A percentile compares a stretch with the other conserved stretches of the same genome.
Evolutionary conservation across 2,329 filamentous ascomycete species (phyloP).

Genomic region (Pseudopyricularia javanii): DNA sequence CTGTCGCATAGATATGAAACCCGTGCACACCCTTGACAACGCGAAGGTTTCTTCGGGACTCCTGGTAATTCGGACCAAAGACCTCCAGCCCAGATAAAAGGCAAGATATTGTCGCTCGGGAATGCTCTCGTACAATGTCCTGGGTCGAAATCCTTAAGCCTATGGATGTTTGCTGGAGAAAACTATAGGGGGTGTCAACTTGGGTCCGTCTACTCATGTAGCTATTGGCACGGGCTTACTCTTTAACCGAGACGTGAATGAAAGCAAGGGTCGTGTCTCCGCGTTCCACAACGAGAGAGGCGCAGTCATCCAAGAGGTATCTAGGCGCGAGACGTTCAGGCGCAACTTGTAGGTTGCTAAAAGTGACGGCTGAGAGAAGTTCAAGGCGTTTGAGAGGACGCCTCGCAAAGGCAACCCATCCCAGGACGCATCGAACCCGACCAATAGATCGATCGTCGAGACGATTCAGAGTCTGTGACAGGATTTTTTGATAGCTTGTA

Average conservation of each 20-base stretch:
- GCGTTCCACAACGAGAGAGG: constrained; percentile 11
- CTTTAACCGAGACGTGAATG: constrained; percentile 15
- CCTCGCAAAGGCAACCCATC: constrained; percentile 23
- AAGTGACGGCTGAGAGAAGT: constrained; percentile 19
- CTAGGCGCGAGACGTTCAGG: constrained; percentile 8
- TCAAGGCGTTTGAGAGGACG: constrained; percentile 19
- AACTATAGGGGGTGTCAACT: background rate
- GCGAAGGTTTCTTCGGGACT: constrained; percentile 3
- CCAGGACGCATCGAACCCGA: constrained; percentile 15
- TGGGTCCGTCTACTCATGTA: background rate
- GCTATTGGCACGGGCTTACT: constrained; percentile 9
- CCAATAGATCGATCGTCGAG: constrained; percentile 14
- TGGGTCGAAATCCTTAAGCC: background rate
- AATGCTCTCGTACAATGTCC: background rate
- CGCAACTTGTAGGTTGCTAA: constrained; percentile 7
- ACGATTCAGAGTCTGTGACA: constrained; percentile 12
- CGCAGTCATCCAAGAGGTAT: constrained; percentile 12
- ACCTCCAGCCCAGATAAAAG: constrained; percentile 12
- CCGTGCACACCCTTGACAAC: constrained; percentile 16
- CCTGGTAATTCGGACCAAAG: constrained; percentile 1
- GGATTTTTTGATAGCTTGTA: constrained; percentile 17
- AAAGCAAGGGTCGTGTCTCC: constrained; percentile 12
- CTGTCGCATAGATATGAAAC: constrained; percentile 16
- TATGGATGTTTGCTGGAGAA: background rate
- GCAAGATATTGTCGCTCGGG: constrained; percentile 6